Evolutionary conservation across 2,329 filamentous ascomycete species (phyloP).

Genomic region (Cordyceps cicadae): DNA sequence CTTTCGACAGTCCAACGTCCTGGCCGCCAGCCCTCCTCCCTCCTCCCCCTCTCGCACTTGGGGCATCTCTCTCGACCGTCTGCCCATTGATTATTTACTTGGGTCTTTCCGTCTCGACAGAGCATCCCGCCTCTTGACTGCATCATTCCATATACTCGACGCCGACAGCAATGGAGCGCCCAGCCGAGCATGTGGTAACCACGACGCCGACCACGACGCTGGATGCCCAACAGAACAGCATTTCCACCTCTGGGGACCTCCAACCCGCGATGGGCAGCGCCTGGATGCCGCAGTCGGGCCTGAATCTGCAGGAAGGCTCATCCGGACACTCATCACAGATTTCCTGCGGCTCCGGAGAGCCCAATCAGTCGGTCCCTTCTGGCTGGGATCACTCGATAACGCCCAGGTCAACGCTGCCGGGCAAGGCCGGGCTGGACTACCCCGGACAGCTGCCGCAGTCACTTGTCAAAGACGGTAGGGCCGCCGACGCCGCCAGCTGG

Average conservation of each 20-base stretch:
- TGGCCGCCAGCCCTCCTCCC: neutral
- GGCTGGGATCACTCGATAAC: constrained; percentile 6
- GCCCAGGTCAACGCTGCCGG: neutral
- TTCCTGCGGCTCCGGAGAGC: neutral
- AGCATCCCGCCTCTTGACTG: neutral
- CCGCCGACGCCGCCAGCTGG: too few relatives aligned
- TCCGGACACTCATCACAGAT: neutral
- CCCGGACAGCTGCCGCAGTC: constrained; percentile 3
- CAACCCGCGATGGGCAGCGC: constrained; percentile 3
- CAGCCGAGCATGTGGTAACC: neutral
- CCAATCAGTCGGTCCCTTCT: neutral
- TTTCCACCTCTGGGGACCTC: neutral
- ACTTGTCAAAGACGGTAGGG: constrained; percentile 8
- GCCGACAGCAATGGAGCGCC: constrained; percentile 4
- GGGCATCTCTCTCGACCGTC: neutral
- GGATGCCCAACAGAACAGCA: constrained; percentile 7
- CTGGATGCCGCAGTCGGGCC: constrained; percentile 3
- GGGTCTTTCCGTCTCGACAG: too few relatives aligned
- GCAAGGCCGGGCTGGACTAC: neutral
- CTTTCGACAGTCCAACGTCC: neutral
- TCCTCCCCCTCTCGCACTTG: neutral
- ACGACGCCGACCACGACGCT: neutral
- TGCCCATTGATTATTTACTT: too few relatives aligned
- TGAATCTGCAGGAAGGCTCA: neutral
- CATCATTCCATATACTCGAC: neutral